phyloP scores from a whole-genome alignment of 2,329 filamentous ascomycete genomes.

The Sporothrix protearum region DNA sequence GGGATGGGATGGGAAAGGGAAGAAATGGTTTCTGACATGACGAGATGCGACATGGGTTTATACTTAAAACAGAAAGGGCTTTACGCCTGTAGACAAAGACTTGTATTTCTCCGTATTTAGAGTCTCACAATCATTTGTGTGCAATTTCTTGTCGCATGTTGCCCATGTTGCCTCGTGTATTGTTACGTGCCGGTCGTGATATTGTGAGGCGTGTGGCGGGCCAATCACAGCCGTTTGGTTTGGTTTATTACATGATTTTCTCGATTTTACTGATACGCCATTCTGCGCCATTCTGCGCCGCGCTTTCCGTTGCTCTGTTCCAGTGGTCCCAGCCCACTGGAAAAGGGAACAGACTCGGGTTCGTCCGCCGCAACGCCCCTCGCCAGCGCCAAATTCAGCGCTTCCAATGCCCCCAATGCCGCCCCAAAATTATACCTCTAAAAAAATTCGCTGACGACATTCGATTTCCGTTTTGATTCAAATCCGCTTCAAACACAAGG shows the following conservation, averaged over 20 bases:
- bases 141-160: background rate
- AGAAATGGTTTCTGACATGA: background rate
- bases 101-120: background rate
- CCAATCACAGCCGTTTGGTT: conserved; percentile 14
- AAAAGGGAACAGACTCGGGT: background rate
- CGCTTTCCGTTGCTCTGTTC: background rate
- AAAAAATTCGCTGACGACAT: background rate
- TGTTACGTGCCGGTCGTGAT: background rate
- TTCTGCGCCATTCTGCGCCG: no score
- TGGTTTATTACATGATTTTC: background rate
- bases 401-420: background rate
- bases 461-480: no score
- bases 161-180: background rate
- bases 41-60: background rate
- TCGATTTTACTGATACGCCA: background rate
- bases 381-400: background rate
- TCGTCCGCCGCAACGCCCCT: background rate
- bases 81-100: background rate
- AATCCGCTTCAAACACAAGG: no score
- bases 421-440: background rate
- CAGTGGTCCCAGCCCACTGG: background rate
- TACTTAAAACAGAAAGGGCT: background rate
- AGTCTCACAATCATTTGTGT: background rate
- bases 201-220: background rate
- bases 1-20: background rate